These are phyloP conservation scores for Aquilaria yunnanensis DNA, from an alignment of 345 rosid genomes.

Conservation along the genomic window DNA sequence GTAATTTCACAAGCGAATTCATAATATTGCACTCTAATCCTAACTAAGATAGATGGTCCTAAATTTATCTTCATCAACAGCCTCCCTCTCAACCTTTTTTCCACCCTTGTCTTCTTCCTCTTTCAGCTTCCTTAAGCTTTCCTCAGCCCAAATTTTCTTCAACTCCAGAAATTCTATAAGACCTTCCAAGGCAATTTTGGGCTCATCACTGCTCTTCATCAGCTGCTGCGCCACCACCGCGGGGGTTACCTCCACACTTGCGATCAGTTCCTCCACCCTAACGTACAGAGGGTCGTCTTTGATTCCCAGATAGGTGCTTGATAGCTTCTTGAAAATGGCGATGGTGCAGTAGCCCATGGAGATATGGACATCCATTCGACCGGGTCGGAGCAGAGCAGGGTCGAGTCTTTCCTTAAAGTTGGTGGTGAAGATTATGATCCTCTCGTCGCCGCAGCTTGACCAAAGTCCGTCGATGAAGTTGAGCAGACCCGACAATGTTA, in stretches of 20 bases:
- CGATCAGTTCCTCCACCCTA: background rate
- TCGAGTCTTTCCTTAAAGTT: slow-evolving; percentile 14
- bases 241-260: slow-evolving; percentile 3
- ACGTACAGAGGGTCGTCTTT: slow-evolving; percentile 4
- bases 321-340: slow-evolving; percentile 5
- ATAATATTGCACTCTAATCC: background rate
- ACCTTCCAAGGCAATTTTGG: slow-evolving; percentile 11
- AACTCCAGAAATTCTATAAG: slow-evolving; percentile 23
- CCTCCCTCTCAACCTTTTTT: background rate
- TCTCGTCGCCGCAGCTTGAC: slow-evolving; percentile 19
- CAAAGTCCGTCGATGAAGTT: slow-evolving; percentile 22
- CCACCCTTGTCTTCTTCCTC: background rate
- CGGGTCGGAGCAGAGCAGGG: slow-evolving; percentile 16
- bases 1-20: too few relatives aligned
- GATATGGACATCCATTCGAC: slow-evolving; percentile 17
- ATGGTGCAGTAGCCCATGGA: slow-evolving; percentile 17
- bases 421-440: slow-evolving; percentile 19
- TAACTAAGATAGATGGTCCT: background rate
- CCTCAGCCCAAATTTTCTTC: slow-evolving; percentile 20
- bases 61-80: background rate
- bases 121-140: background rate
- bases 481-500: slow-evolving; percentile 14
- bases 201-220: slow-evolving; percentile 22
- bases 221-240: slow-evolving; percentile 31
- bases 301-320: slow-evolving; percentile 10